A percentile compares a stretch with the other conserved stretches of the same genome.
phyloP scores from a whole-genome alignment of 305 asterid genomes.

The Fraxinus floribunda region DNA sequence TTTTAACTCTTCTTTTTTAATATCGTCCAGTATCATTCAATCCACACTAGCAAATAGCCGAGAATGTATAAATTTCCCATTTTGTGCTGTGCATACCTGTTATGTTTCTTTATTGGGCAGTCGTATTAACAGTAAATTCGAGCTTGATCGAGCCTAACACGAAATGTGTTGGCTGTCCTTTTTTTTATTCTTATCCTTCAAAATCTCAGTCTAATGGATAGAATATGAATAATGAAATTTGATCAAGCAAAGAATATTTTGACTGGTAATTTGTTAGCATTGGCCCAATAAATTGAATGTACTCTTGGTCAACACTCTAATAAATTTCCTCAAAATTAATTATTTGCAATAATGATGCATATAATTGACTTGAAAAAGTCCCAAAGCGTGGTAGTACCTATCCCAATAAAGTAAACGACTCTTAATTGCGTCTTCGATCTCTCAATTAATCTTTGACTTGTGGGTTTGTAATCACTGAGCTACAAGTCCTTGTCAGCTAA shows the following conservation, averaged over 20 bases:
- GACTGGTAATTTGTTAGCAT: neutral
- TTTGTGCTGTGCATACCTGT: neutral
- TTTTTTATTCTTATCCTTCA: neutral
- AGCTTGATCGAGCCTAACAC: neutral
- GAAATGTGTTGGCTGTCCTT: neutral
- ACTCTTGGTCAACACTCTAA: neutral
- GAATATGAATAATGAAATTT: neutral
- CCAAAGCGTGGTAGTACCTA: neutral
- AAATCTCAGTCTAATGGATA: neutral
- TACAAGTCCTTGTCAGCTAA: neutral
- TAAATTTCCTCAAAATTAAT: neutral
- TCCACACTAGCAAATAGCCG: neutral
- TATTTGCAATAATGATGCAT: neutral
- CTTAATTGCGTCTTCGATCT: neutral
- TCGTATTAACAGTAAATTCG: neutral
- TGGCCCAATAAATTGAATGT: neutral
- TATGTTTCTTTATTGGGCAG: neutral
- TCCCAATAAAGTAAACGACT: neutral
- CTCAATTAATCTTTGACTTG: neutral
- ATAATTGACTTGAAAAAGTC: neutral
- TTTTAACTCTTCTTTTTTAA: neutral
- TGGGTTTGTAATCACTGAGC: neutral
- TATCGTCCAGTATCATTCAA: neutral
- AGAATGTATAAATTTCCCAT: neutral
- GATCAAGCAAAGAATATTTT: neutral